Evolutionary conservation across 108 stramenopile species (phyloP), one percentile per base, ranked within the genome.

Genomic region (Stephanodiscus minutulus): DNA sequence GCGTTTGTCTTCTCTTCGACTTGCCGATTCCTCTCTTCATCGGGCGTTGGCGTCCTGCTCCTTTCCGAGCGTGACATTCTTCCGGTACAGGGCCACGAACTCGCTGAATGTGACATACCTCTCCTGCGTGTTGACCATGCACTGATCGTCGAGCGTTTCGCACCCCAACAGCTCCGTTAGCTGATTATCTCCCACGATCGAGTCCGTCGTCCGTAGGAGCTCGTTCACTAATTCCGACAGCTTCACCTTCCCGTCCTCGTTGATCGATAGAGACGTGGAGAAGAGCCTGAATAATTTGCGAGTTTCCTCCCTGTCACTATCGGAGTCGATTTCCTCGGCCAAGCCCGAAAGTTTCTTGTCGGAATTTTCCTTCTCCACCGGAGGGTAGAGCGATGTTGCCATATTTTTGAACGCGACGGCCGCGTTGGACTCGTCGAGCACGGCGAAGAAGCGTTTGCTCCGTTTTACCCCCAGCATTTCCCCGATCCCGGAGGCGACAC

Each of bases 181-280:
- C 21, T 71, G 63, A 8, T 76, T 58, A 53, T 81, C 80, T 13
- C 35, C 48, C n/a, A 77, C 29, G 22, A 61, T 29, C 28, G 56
- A 57, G 11, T 66, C 64, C 6, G 76, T 73, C 18, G 76, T 67
- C 29, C 75, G 71, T 25, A 81, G 58, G 25, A 81, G 58, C 57
- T 72, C 75, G 29, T 81, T 61, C 56, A 72, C 29, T 57, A 81
- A 46, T 57, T 81, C 80, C 18, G 61, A 59, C 7, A 81, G 31
- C 70, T 76, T 69, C 36, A 64, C 80, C 62, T 81, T 66, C 4
- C 76, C 76, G 31, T 77, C 76, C 21, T 77, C 80, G 46, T 81
- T 77, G 1, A 76, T 49, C 4, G 71, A 25, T 5, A 77, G 39
- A 17, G 76, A 72, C 9, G 80, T 81, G 11, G 80, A 72, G 52